Percentiles rank a stretch among this genome's conserved stretches.
Conservation (phyloP, 2,329 filamentous ascomycete genomes). For the Alternaria dauci region DNA sequence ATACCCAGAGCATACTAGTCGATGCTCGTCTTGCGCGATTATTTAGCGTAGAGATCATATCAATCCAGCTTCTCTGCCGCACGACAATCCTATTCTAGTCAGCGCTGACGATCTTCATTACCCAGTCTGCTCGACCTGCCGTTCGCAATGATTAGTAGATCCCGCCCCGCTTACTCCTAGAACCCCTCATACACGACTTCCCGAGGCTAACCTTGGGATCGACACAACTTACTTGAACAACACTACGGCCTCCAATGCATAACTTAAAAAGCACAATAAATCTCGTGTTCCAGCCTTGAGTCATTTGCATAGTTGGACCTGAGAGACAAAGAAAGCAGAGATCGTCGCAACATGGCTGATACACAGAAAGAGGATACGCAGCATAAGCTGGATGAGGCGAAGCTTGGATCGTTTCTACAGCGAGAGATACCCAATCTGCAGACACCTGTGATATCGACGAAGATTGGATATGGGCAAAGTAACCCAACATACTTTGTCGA, state of each 20-base stretch:
- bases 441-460: constrained; percentile 42
- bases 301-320: not conserved
- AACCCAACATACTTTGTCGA: constrained; percentile 95
- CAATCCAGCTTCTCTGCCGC: constrained; percentile 8
- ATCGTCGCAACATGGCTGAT: constrained; percentile 16
- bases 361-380: constrained; percentile 25
- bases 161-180: constrained; percentile 22
- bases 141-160: not conserved
- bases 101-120: not conserved
- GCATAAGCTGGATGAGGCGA: constrained; percentile 43
- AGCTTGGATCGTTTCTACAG: constrained; percentile 40
- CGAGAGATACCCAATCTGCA: constrained; percentile 36
- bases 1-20: constrained; percentile 18
- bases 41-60: constrained; percentile 8
- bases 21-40: constrained; percentile 18
- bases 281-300: not conserved
- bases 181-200: constrained; percentile 9
- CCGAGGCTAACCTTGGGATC: constrained; percentile 34
- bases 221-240: constrained; percentile 20
- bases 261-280: constrained; percentile 1
- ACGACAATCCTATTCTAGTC: not conserved
- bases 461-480: constrained; percentile 97
- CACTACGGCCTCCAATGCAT: not conserved
- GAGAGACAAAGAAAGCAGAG: not conserved
- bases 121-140: not conserved